Evolutionary conservation across 2,329 filamentous ascomycete genomes (phyloP).

Genomic region (Diaporthe aspalathi): DNA sequence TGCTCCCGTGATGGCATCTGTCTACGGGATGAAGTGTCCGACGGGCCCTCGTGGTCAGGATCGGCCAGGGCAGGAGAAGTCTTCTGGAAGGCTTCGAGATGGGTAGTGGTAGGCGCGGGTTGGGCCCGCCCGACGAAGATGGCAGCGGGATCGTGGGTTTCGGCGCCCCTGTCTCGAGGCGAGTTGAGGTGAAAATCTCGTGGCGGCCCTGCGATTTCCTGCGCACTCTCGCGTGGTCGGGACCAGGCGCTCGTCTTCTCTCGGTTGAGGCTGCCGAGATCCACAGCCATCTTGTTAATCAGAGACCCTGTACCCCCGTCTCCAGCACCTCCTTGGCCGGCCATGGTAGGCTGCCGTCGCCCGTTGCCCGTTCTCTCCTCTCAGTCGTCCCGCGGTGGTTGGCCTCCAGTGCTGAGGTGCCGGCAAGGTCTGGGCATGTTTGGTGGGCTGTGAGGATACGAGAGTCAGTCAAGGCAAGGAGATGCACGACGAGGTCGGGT

Average conservation of each 20-base stretch:
- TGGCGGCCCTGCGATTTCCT: slow-evolving; percentile 24
- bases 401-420: background rate
- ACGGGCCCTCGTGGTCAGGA: background rate
- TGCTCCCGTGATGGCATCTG: slow-evolving; percentile 11
- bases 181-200: slow-evolving; percentile 17
- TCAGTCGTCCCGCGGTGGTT: slow-evolving; percentile 26
- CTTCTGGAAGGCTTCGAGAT: slow-evolving; percentile 35
- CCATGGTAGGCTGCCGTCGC: slow-evolving; percentile 28
- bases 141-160: slow-evolving; percentile 26
- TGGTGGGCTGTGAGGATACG: background rate
- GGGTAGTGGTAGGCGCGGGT: background rate
- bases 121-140: slow-evolving; percentile 19
- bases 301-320: slow-evolving; percentile 7
- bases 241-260: slow-evolving; percentile 25
- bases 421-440: slow-evolving; percentile 22
- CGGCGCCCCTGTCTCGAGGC: slow-evolving; percentile 24
- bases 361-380: slow-evolving; percentile 24
- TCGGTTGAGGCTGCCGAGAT: slow-evolving; percentile 40
- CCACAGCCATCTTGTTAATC: slow-evolving; percentile 35
- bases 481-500: background rate
- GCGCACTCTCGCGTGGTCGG: slow-evolving; percentile 25
- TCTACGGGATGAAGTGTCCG: background rate
- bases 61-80: slow-evolving; percentile 15
- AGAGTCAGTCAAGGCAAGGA: background rate
- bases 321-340: slow-evolving; percentile 21